Evolutionary conservation across 495 filamentous ascomycete species (phyloP).

Genomic region (Annulohypoxylon nitens): DNA sequence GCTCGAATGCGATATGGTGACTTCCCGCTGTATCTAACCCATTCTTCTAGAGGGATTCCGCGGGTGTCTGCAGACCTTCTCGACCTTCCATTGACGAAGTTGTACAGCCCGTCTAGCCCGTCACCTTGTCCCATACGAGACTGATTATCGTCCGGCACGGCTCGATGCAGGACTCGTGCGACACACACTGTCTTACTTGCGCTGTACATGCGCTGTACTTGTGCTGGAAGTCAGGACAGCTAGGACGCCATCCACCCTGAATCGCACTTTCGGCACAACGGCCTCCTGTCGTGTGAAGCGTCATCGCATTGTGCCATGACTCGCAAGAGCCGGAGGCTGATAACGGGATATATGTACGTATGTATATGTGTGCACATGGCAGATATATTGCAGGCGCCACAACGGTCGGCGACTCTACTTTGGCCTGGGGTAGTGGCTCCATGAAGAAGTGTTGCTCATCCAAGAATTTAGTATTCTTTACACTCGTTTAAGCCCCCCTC

Average conservation of each 20-base stretch:
- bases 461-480: constrained; percentile 26
- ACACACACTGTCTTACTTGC: constrained; percentile 35
- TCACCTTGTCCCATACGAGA: constrained; percentile 47
- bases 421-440: constrained; percentile 18
- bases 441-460: constrained; percentile 20
- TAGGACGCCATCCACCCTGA: constrained; percentile 23
- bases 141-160: constrained; percentile 53
- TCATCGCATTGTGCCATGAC: constrained; percentile 34
- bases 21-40: constrained; percentile 32
- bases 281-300: constrained; percentile 40
- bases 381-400: constrained; percentile 41
- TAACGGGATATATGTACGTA: constrained; percentile 40
- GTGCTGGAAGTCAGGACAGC: neutral
- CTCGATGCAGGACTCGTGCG: constrained; percentile 42
- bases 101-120: constrained; percentile 29
- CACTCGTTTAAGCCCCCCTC: constrained; percentile 41
- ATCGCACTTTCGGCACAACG: constrained; percentile 37
- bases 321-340: constrained; percentile 37
- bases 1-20: constrained; percentile 31
- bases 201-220: neutral
- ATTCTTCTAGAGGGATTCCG: constrained; percentile 43
- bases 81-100: constrained; percentile 28
- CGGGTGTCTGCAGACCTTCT: constrained; percentile 33
- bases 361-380: constrained; percentile 43
- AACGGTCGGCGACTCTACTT: constrained; percentile 25